These are phyloP conservation scores for Eutypella sp. DNA, from an alignment of 2,329 filamentous ascomycete genomes.

Conservation along the genomic window DNA sequence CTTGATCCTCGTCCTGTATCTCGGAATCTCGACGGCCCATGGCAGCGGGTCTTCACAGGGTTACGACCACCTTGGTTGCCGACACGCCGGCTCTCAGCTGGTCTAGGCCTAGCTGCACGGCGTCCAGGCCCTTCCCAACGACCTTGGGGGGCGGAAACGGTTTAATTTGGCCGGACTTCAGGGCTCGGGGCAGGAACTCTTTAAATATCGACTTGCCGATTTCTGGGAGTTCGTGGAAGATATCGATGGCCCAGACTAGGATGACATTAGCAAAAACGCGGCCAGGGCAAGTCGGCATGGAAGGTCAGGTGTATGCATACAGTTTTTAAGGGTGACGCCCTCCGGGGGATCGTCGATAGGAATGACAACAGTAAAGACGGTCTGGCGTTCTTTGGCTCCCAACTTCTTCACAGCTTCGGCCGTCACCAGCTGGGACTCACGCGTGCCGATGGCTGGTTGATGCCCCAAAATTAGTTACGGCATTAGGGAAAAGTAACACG, in stretches of 20 bases:
- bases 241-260: conserved; percentile 2
- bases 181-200: conserved; percentile 2
- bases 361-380: background rate
- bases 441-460: background rate
- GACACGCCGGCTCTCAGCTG: conserved; percentile 4
- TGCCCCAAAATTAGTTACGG: background rate
- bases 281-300: too few relatives aligned
- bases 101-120: conserved; percentile 1
- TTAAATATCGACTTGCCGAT: conserved; percentile 3
- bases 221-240: background rate
- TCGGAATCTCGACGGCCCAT: too few relatives aligned
- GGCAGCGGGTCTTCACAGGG: conserved; percentile 1
- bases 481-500: too few relatives aligned
- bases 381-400: conserved; percentile 1
- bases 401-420: conserved; percentile 1
- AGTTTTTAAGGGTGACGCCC: background rate
- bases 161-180: conserved; percentile 4
- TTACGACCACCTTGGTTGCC: conserved; percentile 3
- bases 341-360: conserved; percentile 1
- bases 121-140: conserved; percentile 2
- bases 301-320: background rate
- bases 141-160: conserved; percentile 2
- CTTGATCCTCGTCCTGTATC: too few relatives aligned
- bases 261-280: too few relatives aligned
- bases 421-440: background rate